phyloP scores from a whole-genome alignment of 2,329 filamentous ascomycete genomes.

The Colletotrichum echinochloae region DNA sequence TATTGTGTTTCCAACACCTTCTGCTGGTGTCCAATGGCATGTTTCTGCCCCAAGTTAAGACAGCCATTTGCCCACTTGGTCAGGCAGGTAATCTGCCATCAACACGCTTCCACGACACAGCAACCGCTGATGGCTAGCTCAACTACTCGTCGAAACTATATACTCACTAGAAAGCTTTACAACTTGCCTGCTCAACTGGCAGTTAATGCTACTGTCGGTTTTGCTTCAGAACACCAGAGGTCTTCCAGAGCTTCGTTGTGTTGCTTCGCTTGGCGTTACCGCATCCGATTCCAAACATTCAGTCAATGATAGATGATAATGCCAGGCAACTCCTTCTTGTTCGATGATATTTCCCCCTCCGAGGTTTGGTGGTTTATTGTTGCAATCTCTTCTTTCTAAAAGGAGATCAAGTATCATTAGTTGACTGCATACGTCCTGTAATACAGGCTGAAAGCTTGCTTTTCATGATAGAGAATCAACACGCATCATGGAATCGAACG shows the following conservation, averaged over 20 bases:
- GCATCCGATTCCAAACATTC: too few relatives aligned
- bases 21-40: background rate
- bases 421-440: too few relatives aligned
- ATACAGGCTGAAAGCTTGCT: too few relatives aligned
- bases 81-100: slow-evolving; percentile 5
- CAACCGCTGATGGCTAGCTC: background rate
- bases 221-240: background rate
- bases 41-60: slow-evolving; percentile 5
- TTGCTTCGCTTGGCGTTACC: too few relatives aligned
- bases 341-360: too few relatives aligned
- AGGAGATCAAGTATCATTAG: too few relatives aligned
- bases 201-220: background rate
- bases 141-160: background rate
- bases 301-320: too few relatives aligned
- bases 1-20: background rate
- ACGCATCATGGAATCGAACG: too few relatives aligned
- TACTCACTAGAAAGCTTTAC: background rate
- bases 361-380: too few relatives aligned
- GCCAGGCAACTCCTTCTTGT: too few relatives aligned
- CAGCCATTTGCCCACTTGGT: slow-evolving; percentile 7
- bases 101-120: slow-evolving; percentile 9
- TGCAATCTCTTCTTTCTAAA: too few relatives aligned
- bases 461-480: too few relatives aligned
- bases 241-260: background rate
- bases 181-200: background rate